Evolutionary conservation across 2,329 filamentous ascomycete species (phyloP).

Genomic region (Cercospora sp.): DNA sequence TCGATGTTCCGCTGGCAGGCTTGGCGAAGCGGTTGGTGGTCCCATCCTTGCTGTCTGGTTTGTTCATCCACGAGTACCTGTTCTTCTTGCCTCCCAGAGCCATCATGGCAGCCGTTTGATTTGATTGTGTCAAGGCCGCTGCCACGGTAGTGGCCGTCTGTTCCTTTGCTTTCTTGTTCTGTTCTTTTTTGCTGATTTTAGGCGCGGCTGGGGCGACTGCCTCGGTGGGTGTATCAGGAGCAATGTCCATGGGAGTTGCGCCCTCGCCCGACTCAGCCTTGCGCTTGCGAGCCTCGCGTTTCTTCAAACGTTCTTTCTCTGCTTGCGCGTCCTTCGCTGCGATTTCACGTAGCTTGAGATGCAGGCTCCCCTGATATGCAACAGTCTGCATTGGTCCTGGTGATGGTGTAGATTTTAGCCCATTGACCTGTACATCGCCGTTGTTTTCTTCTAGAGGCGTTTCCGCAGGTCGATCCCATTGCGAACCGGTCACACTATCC

Average conservation of each 20-base stretch:
- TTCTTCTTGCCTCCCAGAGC: constrained; percentile 65
- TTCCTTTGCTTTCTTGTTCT: constrained; percentile 73
- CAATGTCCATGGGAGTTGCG: constrained; percentile 29
- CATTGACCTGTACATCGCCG: constrained; percentile 28
- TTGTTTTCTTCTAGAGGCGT: constrained; percentile 12
- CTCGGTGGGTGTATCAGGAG: constrained; percentile 33
- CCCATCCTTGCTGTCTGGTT: constrained; percentile 54
- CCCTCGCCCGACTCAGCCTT: constrained; percentile 30
- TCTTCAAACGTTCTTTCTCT: constrained; percentile 64
- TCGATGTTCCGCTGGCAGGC: constrained; percentile 32
- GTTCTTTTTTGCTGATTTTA: constrained; percentile 86
- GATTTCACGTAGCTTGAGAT: constrained; percentile 59
- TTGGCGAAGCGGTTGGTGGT: constrained; percentile 49
- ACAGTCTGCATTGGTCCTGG: constrained; percentile 45
- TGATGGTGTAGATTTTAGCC: constrained; percentile 34
- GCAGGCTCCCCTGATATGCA: constrained; percentile 47
- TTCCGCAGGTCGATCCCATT: constrained; percentile 35
- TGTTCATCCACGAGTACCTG: constrained; percentile 75
- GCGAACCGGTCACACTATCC: constrained; percentile 37
- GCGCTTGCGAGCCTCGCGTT: constrained; percentile 46
- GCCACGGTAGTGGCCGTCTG: constrained; percentile 49
- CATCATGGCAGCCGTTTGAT: constrained; percentile 76
- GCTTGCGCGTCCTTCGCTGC: constrained; percentile 66
- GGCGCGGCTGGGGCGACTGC: constrained; percentile 45
- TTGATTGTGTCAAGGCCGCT: constrained; percentile 68